A percentile compares a stretch with the other conserved stretches of the same genome.
phyloP scores from a whole-genome alignment of 2,329 filamentous ascomycete genomes.

The Lachnellula willkommii region DNA sequence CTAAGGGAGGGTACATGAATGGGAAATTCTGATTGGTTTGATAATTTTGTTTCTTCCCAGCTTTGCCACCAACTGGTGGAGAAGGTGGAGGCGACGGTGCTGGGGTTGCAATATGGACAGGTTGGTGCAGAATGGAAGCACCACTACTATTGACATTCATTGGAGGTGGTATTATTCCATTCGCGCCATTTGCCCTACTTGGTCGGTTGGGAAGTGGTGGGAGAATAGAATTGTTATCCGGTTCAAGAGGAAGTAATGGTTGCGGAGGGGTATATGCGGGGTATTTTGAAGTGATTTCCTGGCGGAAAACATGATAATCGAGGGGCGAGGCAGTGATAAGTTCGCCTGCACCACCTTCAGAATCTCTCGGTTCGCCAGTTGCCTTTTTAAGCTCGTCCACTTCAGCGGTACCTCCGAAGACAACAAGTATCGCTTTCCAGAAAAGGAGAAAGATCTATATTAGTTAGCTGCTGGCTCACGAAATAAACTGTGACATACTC shows the following conservation, averaged over 20 bases:
- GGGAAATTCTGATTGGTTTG: constrained; percentile 99
- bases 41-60: constrained; percentile 97
- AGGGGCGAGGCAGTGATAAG: constrained; percentile 87
- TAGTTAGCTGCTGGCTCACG: constrained; percentile 19
- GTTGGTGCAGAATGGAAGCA: constrained; percentile 84
- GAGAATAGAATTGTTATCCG: constrained; percentile 84
- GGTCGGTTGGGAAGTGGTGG: constrained; percentile 76
- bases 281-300: constrained; percentile 97
- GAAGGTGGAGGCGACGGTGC: constrained; percentile 94
- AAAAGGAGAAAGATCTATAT: constrained; percentile 68
- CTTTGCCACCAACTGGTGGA: constrained; percentile 79
- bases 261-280: constrained; percentile 90
- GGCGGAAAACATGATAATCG: constrained; percentile 93
- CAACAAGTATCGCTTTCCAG: constrained; percentile 85
- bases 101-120: constrained; percentile 97
- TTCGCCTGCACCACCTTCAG: constrained; percentile 49
- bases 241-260: constrained; percentile 75
- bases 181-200: constrained; percentile 53
- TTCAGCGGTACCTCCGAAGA: constrained; percentile 74
- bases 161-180: constrained; percentile 56
- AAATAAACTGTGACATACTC: constrained; percentile 42
- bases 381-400: constrained; percentile 69
- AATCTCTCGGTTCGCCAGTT: constrained; percentile 50
- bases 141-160: constrained; percentile 50
- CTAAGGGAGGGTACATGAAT: constrained; percentile 91